A percentile compares a stretch with the other conserved stretches of the same genome.
Conservation (phyloP, 345 rosid species). For the Leavenworthia alabamica region DNA sequence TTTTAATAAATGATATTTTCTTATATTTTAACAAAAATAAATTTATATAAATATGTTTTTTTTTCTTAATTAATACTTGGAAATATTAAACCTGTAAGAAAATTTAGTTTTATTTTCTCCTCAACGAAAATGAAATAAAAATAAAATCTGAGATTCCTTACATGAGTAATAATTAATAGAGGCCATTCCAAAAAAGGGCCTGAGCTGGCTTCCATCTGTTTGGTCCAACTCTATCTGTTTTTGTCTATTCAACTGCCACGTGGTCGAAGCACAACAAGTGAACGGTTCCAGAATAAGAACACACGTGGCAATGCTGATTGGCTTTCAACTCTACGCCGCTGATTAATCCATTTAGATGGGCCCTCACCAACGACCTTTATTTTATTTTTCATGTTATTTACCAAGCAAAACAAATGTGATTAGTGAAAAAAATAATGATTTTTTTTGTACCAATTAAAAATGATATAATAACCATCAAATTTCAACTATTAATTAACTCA, state of each 20-base stretch:
- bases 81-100: not conserved
- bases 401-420: not conserved
- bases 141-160: not conserved
- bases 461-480: not conserved
- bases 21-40: not conserved
- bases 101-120: not conserved
- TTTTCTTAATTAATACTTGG: too few relatives aligned
- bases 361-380: conserved; percentile 11
- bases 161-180: not conserved
- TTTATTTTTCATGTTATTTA: not conserved
- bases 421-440: not conserved
- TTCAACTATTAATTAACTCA: not conserved
- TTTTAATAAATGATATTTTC: too few relatives aligned
- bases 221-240: conserved; percentile 11
- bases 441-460: not conserved
- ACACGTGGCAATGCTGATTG: conserved; percentile 18
- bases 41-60: too few relatives aligned
- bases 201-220: conserved; percentile 14
- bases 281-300: not conserved
- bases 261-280: not conserved
- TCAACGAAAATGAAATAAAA: not conserved
- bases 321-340: conserved; percentile 31
- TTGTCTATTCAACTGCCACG: conserved; percentile 14
- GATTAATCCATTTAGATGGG: conserved; percentile 25
- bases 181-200: not conserved